Base-by-base conservation (phyloP, 352 stramenopile species). In the Pythium coloratum region DNA sequence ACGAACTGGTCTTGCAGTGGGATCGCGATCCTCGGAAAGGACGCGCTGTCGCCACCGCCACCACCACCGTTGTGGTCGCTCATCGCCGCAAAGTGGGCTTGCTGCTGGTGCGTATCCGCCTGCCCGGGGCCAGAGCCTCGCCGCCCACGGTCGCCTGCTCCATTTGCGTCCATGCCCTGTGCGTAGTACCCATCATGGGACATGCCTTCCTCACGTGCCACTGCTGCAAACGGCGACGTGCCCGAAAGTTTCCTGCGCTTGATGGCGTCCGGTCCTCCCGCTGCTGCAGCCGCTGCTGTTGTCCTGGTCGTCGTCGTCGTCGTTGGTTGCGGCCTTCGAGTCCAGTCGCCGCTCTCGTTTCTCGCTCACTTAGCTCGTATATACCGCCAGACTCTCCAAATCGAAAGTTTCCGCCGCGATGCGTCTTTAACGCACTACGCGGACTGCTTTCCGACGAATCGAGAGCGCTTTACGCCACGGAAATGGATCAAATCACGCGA, bases 1-100 rank as follows among this genome's bases (percentile, higher is more conserved):
- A 82, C 76, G 62, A 76, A 76, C 60, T 72, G 70, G 49, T 80
- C 76, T 50, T 80, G 70, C 38, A 78, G 56, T 34, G 70, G 63
- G 53, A 76, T 66, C 12, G 63, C 33, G 50, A 78, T 76, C 62
- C 72, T 62, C 61, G 70, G 50, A 38, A 74, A 67, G 42, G 49
- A 28, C 24, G 62, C 56, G 66, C 67, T 63, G 63, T 10, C 57
- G 69, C 20, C 20, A 24, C 20, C 20, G 20, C 20, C 20, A 24
- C 69, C 36, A 56, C 65, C 59, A 53, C 70, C 36, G 55, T 60
- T 54, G 59, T 63, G 20, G 44, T 59, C 58, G 55, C 13, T 69
- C 62, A 69, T 69, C 30, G 54, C n/a, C 50, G 60, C 55, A 42
- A 42, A 42, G 34, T 69, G 55, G 33, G 49, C 47, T 40, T 74